These are phyloP conservation scores for Leishmania gerbilli DNA, from an alignment of 208 protist species.

Conservation along the genomic window DNA sequence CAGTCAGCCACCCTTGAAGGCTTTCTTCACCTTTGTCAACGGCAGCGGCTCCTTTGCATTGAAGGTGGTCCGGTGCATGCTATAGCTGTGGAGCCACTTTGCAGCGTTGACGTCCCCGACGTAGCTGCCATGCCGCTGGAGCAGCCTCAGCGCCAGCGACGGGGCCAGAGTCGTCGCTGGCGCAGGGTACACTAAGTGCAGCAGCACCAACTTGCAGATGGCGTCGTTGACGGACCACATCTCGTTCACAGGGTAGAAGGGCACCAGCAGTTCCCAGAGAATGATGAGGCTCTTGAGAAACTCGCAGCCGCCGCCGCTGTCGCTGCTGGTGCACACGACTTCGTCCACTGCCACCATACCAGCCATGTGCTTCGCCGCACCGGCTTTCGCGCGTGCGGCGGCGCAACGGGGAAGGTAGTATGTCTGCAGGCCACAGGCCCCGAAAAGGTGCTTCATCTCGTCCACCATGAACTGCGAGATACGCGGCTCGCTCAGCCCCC, in stretches of 20 bases:
- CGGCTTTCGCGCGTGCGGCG: slow-evolving; percentile 4
- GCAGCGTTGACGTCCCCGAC: slow-evolving; percentile 39
- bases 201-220: slow-evolving; percentile 64
- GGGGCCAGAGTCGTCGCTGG: slow-evolving; percentile 17
- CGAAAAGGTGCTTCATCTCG: slow-evolving; percentile 25
- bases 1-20: slow-evolving; percentile 31
- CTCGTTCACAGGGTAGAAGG: slow-evolving; percentile 80
- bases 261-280: slow-evolving; percentile 57
- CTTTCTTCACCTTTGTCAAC: slow-evolving; percentile 57
- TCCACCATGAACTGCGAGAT: slow-evolving; percentile 11
- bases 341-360: slow-evolving; percentile 10
- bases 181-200: slow-evolving; percentile 45
- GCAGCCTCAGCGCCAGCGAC: slow-evolving; percentile 44
- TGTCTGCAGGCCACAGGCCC: slow-evolving; percentile 21
- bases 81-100: slow-evolving; percentile 61
- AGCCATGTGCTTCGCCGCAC: background rate
- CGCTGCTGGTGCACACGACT: slow-evolving; percentile 11
- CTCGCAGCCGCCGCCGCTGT: slow-evolving; percentile 48
- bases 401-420: slow-evolving; percentile 29
- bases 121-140: slow-evolving; percentile 64
- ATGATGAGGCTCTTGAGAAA: slow-evolving; percentile 46
- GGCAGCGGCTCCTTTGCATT: slow-evolving; percentile 44
- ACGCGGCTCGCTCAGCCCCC: slow-evolving; percentile 12
- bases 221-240: slow-evolving; percentile 80
- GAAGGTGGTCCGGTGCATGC: slow-evolving; percentile 36